A percentile compares a stretch with the other conserved stretches of the same genome.
These are phyloP conservation scores for Megacollybia marginata DNA, from an alignment of 768 basidiomycete species.

Conservation along the genomic window DNA sequence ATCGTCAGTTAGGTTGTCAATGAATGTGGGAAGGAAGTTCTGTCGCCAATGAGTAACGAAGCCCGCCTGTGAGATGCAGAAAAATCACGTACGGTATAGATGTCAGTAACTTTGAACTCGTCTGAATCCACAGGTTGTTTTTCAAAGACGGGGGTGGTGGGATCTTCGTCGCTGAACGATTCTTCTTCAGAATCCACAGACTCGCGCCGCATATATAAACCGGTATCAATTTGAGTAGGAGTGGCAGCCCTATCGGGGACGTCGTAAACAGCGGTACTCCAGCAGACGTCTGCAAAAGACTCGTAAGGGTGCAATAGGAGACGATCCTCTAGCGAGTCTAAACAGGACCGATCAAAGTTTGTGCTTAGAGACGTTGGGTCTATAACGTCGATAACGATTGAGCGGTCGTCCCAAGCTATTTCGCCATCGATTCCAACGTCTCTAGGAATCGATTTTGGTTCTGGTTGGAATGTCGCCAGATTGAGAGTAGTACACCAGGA, in stretches of 20 bases:
- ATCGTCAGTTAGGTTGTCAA: neutral
- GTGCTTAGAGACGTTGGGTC: conserved; percentile 15
- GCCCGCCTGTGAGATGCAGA: neutral
- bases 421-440: neutral
- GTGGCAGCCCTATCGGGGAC: neutral
- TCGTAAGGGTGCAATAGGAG: conserved; percentile 31
- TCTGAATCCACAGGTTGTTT: neutral
- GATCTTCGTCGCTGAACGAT: neutral
- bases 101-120: neutral
- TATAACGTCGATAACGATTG: conserved; percentile 1
- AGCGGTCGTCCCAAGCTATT: neutral
- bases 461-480: neutral
- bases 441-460: neutral
- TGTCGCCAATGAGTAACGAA: neutral
- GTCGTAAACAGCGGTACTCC: conserved; percentile 30
- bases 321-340: conserved; percentile 34
- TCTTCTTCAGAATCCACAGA: neutral
- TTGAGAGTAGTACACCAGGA: neutral
- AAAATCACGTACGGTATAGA: neutral
- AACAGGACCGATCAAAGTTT: conserved; percentile 32
- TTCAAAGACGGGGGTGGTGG: neutral
- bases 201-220: neutral
- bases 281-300: conserved; percentile 36
- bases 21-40: neutral
- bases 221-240: neutral